Percentiles rank a stretch among this genome's conserved stretches.
phyloP scores from a whole-genome alignment of 306 rosid species.

The Sechiopsis laciniata region DNA sequence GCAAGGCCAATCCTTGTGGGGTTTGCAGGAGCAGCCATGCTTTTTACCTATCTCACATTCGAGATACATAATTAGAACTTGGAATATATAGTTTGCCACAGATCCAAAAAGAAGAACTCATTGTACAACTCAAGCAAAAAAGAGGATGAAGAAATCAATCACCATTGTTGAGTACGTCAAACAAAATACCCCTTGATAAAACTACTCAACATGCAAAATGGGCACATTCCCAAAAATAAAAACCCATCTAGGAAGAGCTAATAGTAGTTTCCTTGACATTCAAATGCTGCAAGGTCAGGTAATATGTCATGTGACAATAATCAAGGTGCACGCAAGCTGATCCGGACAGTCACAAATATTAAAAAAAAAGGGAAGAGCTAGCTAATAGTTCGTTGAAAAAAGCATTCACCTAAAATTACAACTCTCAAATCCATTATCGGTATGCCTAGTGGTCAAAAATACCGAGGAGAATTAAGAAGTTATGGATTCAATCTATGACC shows the following conservation, averaged over 20 bases:
- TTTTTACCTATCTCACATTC: slow-evolving; percentile 2
- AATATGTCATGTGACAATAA: no score
- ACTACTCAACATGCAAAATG: neutral
- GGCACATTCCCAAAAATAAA: neutral
- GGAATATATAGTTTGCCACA: neutral
- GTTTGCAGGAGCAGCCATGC: slow-evolving; percentile 17
- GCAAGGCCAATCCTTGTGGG: slow-evolving; percentile 37
- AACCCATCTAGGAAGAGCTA: neutral
- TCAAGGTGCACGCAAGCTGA: no score
- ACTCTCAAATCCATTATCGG: neutral
- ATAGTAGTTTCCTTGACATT: no score
- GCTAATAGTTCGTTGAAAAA: neutral
- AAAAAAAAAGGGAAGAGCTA: no score
- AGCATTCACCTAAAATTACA: neutral
- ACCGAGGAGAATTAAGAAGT: no score
- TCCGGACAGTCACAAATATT: no score
- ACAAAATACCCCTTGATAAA: neutral
- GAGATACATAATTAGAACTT: neutral
- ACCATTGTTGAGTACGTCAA: neutral
- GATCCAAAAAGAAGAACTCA: slow-evolving; percentile 12
- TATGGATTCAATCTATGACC: no score
- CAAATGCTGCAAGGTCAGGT: no score
- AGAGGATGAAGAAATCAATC: neutral
- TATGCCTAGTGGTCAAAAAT: no score
- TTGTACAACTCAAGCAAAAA: neutral